Base-by-base conservation (phyloP, 345 rosid species). In the Citrus reticulata region DNA sequence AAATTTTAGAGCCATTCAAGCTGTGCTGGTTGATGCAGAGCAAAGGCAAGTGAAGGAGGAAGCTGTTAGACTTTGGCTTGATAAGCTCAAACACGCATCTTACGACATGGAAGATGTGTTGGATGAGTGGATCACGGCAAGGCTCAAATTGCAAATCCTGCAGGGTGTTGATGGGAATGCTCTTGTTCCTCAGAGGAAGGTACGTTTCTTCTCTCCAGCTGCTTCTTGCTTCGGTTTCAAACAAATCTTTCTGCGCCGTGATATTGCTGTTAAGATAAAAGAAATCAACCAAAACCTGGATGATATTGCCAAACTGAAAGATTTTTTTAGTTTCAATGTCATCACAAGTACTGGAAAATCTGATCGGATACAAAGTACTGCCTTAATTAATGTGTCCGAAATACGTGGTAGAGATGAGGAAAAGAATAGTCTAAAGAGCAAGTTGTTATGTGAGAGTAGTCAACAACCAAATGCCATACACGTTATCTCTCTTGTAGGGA, bases 71-170 rank as follows among this genome's bases (percentile, higher is more conserved):
- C 11, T 34, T 35, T 72, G 76, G 76, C 25, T 72, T 11, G 59
- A 70, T 7, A 24, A 49, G 6, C 73, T 70, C 73, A 70, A 10
- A 58, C 29, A 72, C 25, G 64, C 27, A 30, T 54, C 75, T 25
- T 55, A 55, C 63, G 46, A 73, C 76, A 71, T 51, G 39, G 74
- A 71, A 19, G 74, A 71, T 51, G 66, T 59, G 66, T 37, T 73
- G 51, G 76, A 73, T 59, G 76, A 73, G n/a, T 73, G 76, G 76
- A 58, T 13, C 54, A 73, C 76, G 2, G 76, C 76, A 35, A 73
- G 40, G 42, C 42, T 75, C 10, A 63, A 75, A 30, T 2, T 75
- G 61, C 60, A 46, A 30, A 63, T 40, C 9, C 37, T 35, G 37
- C 29, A 75, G 61, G 70, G 60, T 9, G 40, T 6, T 58, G 67